Base-by-base conservation (phyloP, 2,329 filamentous ascomycete genomes). In the Stagonosporopsis rhizophila region DNA sequence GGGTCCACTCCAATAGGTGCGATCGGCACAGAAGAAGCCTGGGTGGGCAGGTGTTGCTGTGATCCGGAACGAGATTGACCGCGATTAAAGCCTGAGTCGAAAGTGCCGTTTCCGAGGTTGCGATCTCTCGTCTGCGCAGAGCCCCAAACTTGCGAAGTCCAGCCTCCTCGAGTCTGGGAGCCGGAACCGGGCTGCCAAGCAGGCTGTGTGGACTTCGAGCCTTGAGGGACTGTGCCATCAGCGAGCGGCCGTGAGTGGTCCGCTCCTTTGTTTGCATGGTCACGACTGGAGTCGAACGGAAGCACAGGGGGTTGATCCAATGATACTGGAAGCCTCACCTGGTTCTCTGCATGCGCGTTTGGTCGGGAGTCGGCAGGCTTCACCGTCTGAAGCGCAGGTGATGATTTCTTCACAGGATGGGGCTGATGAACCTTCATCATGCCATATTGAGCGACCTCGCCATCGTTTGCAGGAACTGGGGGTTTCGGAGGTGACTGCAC, bases 51-150 rank as follows among this genome's bases (percentile, higher is more conserved):
- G 9, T 50, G 65, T 51, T 65, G 66, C 44, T 70, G 67, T 8
- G 66, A 27, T 35, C 62, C 52, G 22, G 70, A 73, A 44, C 80
- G 73, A 48, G 79, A 78, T 12, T 83, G 76, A 17, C 81, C 72
- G 40, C 80, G 79, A 25, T 81, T 82, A 47, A 89, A 80, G 62
- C 87, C 85, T 12, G 85, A 81, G 53, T 84, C 86, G 67, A 93
- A 93, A 0, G 89, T 91, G 39, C 90, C 90, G 71, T 93, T 93
- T 3, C 90, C 90, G 19, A 93, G 85, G 11, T 85, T 87, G 50
- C 87, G 83, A 62, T 90, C 87, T 65, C 85, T 88, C 51, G 86
- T 57, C 56, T 70, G 85, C n/a, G 87, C 88, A 39, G 89, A 86
- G 17, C 87, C 89, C 90, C 90, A 93, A 17, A 92, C 88, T 69